phyloP scores from a whole-genome alignment of 148 eudicot species.

The Pouteria glomerata region DNA sequence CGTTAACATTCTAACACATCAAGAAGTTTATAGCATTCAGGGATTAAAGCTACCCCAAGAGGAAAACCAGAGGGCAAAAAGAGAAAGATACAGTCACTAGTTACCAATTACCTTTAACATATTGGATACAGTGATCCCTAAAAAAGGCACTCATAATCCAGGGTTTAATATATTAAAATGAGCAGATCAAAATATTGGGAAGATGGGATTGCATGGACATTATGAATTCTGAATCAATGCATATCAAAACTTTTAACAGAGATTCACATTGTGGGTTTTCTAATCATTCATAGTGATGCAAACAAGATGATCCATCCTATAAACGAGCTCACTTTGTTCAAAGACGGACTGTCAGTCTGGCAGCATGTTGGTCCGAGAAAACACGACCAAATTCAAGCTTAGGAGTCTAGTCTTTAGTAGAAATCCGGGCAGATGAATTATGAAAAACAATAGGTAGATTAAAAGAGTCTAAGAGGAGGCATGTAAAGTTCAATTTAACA shows the following conservation, averaged over 20 bases:
- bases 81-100: too few relatives aligned
- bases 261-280: background rate
- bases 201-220: background rate
- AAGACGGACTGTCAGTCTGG: background rate
- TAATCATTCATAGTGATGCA: background rate
- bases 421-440: background rate
- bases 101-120: too few relatives aligned
- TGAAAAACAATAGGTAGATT: background rate
- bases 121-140: too few relatives aligned
- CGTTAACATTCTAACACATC: too few relatives aligned
- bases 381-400: background rate
- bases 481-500: background rate
- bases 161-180: background rate
- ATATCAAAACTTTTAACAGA: background rate
- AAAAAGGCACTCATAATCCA: background rate
- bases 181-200: background rate
- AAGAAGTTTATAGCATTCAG: too few relatives aligned
- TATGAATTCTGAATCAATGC: background rate
- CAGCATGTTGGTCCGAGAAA: background rate
- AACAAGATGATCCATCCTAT: background rate
- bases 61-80: too few relatives aligned
- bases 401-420: background rate
- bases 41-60: too few relatives aligned
- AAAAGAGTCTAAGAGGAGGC: background rate
- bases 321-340: background rate